Conservation (phyloP, 2,329 filamentous ascomycete genomes). For the Aschersonia sp. region DNA sequence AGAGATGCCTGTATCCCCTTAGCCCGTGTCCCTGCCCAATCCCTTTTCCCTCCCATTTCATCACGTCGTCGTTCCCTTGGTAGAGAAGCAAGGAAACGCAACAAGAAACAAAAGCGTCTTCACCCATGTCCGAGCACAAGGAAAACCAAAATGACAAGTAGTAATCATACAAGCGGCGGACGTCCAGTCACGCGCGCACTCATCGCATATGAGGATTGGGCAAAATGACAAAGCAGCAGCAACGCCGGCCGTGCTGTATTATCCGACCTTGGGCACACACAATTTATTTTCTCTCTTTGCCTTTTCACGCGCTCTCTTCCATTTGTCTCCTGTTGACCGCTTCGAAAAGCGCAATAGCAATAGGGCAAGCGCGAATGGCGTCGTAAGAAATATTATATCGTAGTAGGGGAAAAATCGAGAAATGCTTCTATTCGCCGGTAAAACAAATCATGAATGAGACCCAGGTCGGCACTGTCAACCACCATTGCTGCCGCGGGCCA, state of each 20-base stretch:
- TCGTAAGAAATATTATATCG: too few species aligned
- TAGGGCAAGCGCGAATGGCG: too few species aligned
- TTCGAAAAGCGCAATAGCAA: not conserved
- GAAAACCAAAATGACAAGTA: too few species aligned
- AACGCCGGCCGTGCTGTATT: not conserved
- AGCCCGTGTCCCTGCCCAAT: too few species aligned
- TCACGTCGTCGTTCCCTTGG: too few species aligned
- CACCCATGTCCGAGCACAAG: too few species aligned
- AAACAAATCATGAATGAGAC: not conserved
- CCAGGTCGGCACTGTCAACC: too few species aligned
- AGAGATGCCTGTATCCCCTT: not conserved
- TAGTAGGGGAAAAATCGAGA: too few species aligned
- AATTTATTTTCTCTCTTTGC: not conserved
- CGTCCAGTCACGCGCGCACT: not conserved
- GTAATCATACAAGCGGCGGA: too few species aligned
- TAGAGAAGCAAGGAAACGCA: not conserved
- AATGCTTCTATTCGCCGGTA: not conserved
- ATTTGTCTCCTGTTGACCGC: not conserved
- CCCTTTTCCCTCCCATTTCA: not conserved
- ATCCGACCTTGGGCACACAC: not conserved
- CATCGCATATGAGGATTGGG: not conserved
- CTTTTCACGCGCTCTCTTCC: not conserved
- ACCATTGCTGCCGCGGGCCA: too few species aligned
- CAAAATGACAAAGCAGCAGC: not conserved
- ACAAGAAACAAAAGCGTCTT: not conserved